phyloP scores from a whole-genome alignment of 176 grass and related monocot species.

The Carex littledalei region DNA sequence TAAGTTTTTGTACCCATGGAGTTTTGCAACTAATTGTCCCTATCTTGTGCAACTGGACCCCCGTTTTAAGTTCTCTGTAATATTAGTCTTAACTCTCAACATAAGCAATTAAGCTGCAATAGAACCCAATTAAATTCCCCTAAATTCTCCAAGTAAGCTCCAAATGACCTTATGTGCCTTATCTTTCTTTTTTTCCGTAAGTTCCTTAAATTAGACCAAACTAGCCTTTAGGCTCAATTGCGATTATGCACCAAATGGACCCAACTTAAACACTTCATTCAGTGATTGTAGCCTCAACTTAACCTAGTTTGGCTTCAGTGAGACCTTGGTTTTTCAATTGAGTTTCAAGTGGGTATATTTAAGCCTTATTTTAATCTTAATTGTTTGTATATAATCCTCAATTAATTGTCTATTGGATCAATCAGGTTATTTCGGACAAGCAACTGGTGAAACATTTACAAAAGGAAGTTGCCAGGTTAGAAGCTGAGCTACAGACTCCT shows the following conservation, averaged over 20 bases:
- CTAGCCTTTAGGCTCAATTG: background rate
- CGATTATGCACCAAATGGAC: background rate
- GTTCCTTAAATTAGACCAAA: background rate
- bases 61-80: background rate
- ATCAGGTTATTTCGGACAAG: constrained; percentile 90
- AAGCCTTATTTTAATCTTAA: background rate
- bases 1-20: background rate
- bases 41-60: background rate
- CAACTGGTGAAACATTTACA: constrained; percentile 86
- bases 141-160: background rate
- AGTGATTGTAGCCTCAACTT: background rate
- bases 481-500: constrained; percentile 67
- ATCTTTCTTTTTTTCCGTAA: background rate
- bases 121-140: background rate
- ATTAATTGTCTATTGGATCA: background rate
- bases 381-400: background rate
- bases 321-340: constrained; percentile 3
- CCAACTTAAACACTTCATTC: background rate
- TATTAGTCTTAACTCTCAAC: background rate
- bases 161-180: background rate
- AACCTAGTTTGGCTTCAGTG: background rate
- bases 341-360: constrained; percentile 18
- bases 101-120: background rate
- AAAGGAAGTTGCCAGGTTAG: constrained; percentile 81
- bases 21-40: background rate